Conservation (phyloP, 73 alveolate genomes). For the Tetrahymena malaccensis region DNA sequence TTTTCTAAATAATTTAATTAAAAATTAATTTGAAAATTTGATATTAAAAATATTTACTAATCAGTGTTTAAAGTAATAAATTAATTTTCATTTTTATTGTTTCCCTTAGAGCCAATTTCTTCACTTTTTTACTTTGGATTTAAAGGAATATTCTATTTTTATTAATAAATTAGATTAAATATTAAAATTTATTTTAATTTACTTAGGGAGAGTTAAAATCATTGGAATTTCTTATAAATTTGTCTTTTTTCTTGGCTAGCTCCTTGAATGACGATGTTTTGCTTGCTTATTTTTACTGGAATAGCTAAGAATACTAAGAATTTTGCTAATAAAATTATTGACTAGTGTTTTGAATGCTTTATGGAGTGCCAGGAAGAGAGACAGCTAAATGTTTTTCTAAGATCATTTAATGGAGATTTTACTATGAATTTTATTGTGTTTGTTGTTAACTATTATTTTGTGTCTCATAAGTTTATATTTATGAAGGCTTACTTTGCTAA, state of each 20-base stretch:
- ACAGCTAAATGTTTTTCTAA: neutral
- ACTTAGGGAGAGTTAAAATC: neutral
- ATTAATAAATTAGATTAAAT: neutral
- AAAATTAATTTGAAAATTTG: no score
- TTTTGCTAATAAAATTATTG: neutral
- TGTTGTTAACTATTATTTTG: no score
- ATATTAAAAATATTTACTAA: neutral
- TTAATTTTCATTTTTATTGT: neutral
- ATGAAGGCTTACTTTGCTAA: no score
- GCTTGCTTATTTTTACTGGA: neutral
- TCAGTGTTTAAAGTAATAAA: neutral
- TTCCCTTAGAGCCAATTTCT: neutral
- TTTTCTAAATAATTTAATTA: neutral
- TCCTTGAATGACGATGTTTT: neutral
- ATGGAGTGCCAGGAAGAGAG: neutral
- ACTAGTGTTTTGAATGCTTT: neutral
- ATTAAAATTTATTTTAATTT: neutral
- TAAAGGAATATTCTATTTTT: neutral
- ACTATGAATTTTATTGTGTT: neutral
- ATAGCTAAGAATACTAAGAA: neutral
- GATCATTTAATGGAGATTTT: neutral
- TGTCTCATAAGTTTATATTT: neutral
- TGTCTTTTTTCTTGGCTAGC: neutral
- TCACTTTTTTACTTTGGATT: neutral
- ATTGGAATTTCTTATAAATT: neutral